Percentiles rank a stretch among this genome's conserved stretches.
Conservation (phyloP, 1,284 basidiomycete genomes). For the Sparassis latifolia region DNA sequence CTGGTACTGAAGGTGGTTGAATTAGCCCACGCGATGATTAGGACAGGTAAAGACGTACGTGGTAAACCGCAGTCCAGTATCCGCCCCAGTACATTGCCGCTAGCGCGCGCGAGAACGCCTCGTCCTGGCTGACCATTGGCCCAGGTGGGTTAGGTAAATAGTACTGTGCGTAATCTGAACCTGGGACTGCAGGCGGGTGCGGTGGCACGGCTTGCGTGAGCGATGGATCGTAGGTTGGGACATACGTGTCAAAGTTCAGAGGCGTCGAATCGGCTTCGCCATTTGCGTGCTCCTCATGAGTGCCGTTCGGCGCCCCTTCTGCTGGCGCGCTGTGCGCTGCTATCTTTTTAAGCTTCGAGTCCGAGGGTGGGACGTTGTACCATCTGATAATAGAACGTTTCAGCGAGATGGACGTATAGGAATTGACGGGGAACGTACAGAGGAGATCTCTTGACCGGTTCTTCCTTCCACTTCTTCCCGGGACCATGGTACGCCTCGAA, state of each 20-base stretch:
- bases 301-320: conserved; percentile 9
- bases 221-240: conserved; percentile 62
- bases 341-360: conserved; percentile 14
- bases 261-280: conserved; percentile 43
- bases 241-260: conserved; percentile 61
- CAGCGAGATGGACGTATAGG: neutral
- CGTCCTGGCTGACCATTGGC: conserved; percentile 50
- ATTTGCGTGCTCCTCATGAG: conserved; percentile 13
- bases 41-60: conserved; percentile 34
- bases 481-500: conserved; percentile 58
- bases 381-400: conserved; percentile 39
- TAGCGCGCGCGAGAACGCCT: conserved; percentile 67
- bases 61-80: conserved; percentile 79
- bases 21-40: neutral
- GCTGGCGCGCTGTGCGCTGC: conserved; percentile 6
- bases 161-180: conserved; percentile 13
- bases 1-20: conserved; percentile 8
- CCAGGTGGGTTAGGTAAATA: conserved; percentile 26
- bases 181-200: conserved; percentile 17
- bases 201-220: conserved; percentile 30
- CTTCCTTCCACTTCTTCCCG: conserved; percentile 63
- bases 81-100: conserved; percentile 78
- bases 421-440: conserved; percentile 40
- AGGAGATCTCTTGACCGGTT: conserved; percentile 61
- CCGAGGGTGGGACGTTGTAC: conserved; percentile 62